These are phyloP conservation scores for Pythium folliculosum DNA, from an alignment of 352 stramenopile species.

Conservation along the genomic window DNA sequence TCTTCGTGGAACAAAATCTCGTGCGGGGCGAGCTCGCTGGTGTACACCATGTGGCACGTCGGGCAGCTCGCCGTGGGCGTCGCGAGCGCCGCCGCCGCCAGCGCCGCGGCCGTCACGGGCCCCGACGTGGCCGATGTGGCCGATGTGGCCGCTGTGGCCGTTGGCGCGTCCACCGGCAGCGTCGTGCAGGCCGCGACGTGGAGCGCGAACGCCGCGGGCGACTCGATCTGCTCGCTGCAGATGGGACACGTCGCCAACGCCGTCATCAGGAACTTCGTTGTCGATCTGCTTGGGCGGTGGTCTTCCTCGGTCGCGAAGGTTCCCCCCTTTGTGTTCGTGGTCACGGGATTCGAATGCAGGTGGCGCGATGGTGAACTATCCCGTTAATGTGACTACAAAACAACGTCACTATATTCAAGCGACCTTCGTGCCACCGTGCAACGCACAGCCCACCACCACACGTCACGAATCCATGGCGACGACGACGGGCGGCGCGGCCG, in stretches of 20 bases:
- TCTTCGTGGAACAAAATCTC: constrained; percentile 79
- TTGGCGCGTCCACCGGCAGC: not conserved
- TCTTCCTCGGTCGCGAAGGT: too few relatives aligned
- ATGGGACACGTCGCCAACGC: constrained; percentile 45
- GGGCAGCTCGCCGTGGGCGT: constrained; percentile 38
- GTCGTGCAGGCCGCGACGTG: constrained; percentile 58
- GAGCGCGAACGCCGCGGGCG: constrained; percentile 44
- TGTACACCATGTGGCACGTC: constrained; percentile 71
- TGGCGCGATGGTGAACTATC: constrained; percentile 18
- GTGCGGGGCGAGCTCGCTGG: constrained; percentile 37
- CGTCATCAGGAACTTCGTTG: constrained; percentile 16
- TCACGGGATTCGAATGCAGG: not conserved
- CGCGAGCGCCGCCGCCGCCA: not conserved
- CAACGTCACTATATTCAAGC: not conserved
- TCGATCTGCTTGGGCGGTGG: not conserved
- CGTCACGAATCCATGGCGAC: not conserved
- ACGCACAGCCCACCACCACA: not conserved
- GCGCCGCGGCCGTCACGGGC: not conserved
- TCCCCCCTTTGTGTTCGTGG: not conserved
- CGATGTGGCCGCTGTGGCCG: not conserved
- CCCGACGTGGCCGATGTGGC: not conserved
- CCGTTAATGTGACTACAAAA: not conserved
- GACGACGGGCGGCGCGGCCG: not conserved
- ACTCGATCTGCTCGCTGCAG: constrained; percentile 43
- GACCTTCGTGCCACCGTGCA: constrained; percentile 25